phyloP scores from a whole-genome alignment of 1,139 yeast species.

The Pichia sp. region DNA sequence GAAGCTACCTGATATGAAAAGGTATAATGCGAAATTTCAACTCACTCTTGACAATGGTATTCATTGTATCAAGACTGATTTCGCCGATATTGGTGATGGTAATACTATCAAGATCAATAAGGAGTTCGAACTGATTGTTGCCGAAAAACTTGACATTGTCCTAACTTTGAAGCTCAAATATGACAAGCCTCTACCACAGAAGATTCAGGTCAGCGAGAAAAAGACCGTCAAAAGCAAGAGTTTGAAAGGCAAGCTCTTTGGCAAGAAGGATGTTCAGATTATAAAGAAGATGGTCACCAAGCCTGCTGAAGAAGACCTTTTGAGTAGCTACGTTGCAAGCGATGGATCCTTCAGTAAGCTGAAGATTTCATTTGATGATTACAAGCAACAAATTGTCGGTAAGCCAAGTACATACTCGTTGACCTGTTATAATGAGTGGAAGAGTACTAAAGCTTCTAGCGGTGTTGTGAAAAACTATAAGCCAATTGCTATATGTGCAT shows the following conservation, averaged over 20 bases:
- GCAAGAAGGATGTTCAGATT: conserved; percentile 38
- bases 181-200: conserved; percentile 44
- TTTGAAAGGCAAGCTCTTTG: conserved; percentile 45
- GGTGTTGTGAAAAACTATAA: conserved; percentile 32
- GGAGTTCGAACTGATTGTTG: conserved; percentile 79
- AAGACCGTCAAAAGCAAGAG: conserved; percentile 42
- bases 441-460: conserved; percentile 29
- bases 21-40: conserved; percentile 57
- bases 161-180: conserved; percentile 68
- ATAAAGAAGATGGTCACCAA: conserved; percentile 44
- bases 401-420: conserved; percentile 45
- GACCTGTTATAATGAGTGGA: conserved; percentile 82
- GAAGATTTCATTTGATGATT: conserved; percentile 55
- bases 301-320: conserved; percentile 42
- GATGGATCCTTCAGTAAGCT: conserved; percentile 90
- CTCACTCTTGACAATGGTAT: conserved; percentile 83
- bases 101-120: conserved; percentile 49
- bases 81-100: conserved; percentile 34
- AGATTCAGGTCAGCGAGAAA: conserved; percentile 53
- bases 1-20: conserved; percentile 46
- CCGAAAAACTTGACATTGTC: conserved; percentile 57
- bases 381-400: conserved; percentile 50
- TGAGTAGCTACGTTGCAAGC: conserved; percentile 55
- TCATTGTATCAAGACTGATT: conserved; percentile 75
- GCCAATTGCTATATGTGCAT: conserved; percentile 60